Conservation (phyloP, 106 monocot genomes). For the Platanthera zijinensis region DNA sequence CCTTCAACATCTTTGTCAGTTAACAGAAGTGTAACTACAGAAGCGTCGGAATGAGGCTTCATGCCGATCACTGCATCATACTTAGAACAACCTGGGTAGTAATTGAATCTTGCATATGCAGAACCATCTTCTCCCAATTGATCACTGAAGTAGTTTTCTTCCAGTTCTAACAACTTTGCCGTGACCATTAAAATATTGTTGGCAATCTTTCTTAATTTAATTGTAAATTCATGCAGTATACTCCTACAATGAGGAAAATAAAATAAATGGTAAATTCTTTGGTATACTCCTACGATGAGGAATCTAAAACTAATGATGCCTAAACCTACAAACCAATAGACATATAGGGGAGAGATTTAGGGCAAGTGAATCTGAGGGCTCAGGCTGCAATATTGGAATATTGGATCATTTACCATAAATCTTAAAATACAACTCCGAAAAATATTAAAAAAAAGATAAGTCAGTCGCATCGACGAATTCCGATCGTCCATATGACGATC, state of each 20-base stretch:
- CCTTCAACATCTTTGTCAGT: conserved; percentile 41
- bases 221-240: conserved; percentile 28
- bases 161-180: conserved; percentile 29
- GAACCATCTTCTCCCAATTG: conserved; percentile 26
- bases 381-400: no score
- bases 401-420: no score
- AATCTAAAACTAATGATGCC: no score
- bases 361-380: no score
- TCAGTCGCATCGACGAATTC: no score
- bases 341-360: no score
- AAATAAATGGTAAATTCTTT: background rate
- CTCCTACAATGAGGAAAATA: conserved; percentile 22
- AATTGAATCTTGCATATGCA: conserved; percentile 39
- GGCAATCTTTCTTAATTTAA: conserved; percentile 18
- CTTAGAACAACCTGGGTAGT: conserved; percentile 36
- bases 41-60: conserved; percentile 46
- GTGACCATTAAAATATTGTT: conserved; percentile 17
- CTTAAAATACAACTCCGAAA: no score
- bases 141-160: conserved; percentile 31
- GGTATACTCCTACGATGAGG: no score
- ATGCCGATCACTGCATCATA: conserved; percentile 44
- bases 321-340: background rate
- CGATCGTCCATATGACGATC: no score
- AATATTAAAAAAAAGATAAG: no score
- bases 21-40: conserved; percentile 29